Conservation (phyloP, 139 green algal species). For the Chara braunii region DNA sequence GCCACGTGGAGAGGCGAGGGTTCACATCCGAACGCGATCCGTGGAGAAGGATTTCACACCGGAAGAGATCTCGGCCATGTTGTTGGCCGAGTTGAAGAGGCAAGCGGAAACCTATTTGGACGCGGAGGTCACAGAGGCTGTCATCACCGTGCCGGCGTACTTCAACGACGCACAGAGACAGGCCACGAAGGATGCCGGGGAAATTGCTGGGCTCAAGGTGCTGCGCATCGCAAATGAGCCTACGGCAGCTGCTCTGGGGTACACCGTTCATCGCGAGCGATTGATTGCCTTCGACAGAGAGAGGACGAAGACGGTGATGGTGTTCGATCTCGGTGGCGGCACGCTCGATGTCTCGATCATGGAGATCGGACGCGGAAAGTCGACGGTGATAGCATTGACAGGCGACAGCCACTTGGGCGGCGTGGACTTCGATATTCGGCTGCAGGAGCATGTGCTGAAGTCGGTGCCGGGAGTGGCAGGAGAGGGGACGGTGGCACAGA, state of each 20-base stretch:
- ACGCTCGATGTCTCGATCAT: slow-evolving; percentile 86
- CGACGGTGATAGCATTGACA: slow-evolving; percentile 74
- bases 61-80: slow-evolving; percentile 74
- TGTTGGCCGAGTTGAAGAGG: slow-evolving; percentile 79
- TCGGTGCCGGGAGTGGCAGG: too few relatives aligned
- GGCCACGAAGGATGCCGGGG: slow-evolving; percentile 44
- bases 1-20: slow-evolving; percentile 60
- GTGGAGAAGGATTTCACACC: slow-evolving; percentile 51
- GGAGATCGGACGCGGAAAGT: slow-evolving; percentile 79
- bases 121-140: slow-evolving; percentile 74
- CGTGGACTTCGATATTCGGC: slow-evolving; percentile 80
- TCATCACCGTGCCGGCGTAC: slow-evolving; percentile 81
- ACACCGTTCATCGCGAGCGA: too few relatives aligned
- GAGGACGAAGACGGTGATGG: slow-evolving; percentile 73
- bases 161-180: slow-evolving; percentile 56
- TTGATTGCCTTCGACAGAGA: slow-evolving; percentile 98
- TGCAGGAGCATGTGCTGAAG: too few relatives aligned
- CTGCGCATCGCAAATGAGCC: slow-evolving; percentile 92
- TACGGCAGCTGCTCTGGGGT: slow-evolving; percentile 88
- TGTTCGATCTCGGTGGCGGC: too few relatives aligned
- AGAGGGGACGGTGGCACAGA: too few relatives aligned
- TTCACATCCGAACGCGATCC: slow-evolving; percentile 69
- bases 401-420: slow-evolving; percentile 89
- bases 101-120: slow-evolving; percentile 81
- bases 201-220: slow-evolving; percentile 79